A percentile compares a stretch with the other conserved stretches of the same genome.
Conservation (phyloP, 2,329 filamentous ascomycete genomes). For the Exophiala bonariae region DNA sequence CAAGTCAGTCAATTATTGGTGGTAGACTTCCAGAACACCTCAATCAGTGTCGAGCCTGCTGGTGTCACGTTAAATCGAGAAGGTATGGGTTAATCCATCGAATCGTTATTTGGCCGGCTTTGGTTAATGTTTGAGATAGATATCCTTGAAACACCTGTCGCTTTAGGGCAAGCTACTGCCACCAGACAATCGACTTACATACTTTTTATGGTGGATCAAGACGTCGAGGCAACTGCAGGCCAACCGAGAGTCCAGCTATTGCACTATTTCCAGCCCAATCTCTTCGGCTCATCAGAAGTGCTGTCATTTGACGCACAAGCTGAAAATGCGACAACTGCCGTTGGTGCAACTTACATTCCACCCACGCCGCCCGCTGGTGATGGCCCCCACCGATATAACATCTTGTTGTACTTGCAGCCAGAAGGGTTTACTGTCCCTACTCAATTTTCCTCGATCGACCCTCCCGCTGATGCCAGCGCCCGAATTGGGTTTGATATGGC, state of each 20-base stretch:
- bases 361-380: conserved; percentile 31
- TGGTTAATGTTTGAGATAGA: conserved; percentile 2
- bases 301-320: conserved; percentile 12
- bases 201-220: conserved; percentile 24
- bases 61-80: conserved; percentile 13
- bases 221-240: conserved; percentile 9
- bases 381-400: conserved; percentile 33
- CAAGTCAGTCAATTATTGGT: conserved; percentile 11
- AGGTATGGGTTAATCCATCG: conserved; percentile 8
- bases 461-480: conserved; percentile 28
- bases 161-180: conserved; percentile 22
- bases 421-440: conserved; percentile 30
- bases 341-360: conserved; percentile 29
- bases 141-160: conserved; percentile 16
- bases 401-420: conserved; percentile 33
- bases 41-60: conserved; percentile 10
- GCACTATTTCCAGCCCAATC: conserved; percentile 22
- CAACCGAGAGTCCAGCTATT: conserved; percentile 11
- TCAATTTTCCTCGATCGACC: conserved; percentile 35
- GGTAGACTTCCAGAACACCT: conserved; percentile 16
- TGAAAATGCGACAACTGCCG: conserved; percentile 11
- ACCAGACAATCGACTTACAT: conserved; percentile 21
- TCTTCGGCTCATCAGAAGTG: conserved; percentile 17
- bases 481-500: conserved; percentile 37
- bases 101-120: not conserved